Evolutionary conservation across 768 basidiomycete genomes (phyloP), one percentile per base, ranked within the genome.

Genomic region (Xanthoconium stramineum): DNA sequence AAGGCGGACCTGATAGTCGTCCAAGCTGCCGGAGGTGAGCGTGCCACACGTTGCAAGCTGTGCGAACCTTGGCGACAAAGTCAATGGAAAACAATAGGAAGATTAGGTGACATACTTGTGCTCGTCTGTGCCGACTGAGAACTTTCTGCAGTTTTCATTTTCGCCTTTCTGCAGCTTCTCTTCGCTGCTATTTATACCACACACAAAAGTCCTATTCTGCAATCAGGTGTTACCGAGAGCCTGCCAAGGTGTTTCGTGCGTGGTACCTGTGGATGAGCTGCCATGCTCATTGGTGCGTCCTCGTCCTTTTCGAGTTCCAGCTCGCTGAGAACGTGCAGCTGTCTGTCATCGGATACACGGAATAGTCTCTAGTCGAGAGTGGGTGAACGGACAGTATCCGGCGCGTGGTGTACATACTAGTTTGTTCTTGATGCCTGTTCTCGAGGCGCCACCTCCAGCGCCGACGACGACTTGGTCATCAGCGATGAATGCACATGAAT

Each of bases 231-330:
- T 38, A 57, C 15, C 42, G n/a, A 24, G 33, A 24, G 46, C 32
- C 3, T 20, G 17, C 14, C 29, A 30, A 30, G 9, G 56, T 24
- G 59, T 47, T 39, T 50, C 17, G 32, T 43, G 6, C 39, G 32
- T 48, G 73, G 58, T 70, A 89, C 91, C 73, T 83, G 70, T 10
- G 76, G 71, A 67, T 88, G 74, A 13, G 83, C 80, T 17, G 88
- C 86, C 79, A 98, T 86, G 69, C 94, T 96, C 92, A 94, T 98
- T n/a, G 97, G 95, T 6, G 89, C 90, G 72, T 98, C 97, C 68
- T 95, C 95, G 36, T 85, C 88, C 32, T 71, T 80, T 52, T 83
- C 86, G 13, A 99, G 79, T 64, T 91, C 84, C 47, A 85, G 76
- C 69, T 97, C 93, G 61, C 82, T 71, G 28, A 86, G 67, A 1